Base-by-base conservation (phyloP, 2,329 filamentous ascomycete species). In the Epichloe glyceriae region DNA sequence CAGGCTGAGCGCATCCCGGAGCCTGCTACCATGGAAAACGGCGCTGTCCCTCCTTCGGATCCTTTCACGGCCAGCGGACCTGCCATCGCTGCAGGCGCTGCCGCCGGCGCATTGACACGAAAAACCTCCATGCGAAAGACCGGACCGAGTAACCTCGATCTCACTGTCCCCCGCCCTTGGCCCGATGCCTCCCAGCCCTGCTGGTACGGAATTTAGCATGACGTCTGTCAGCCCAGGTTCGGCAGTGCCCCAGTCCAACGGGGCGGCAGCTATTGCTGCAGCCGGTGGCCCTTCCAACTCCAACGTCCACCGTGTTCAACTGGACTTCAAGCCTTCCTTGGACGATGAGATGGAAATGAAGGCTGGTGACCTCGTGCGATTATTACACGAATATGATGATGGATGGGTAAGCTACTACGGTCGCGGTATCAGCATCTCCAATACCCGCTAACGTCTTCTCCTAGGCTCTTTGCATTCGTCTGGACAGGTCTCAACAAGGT, bases 311-410 rank as follows among this genome's bases (percentile, higher is more conserved):
- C 88, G 93, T 55, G 88, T 97, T 35, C 88, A 96, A 66, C 80
- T 97, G 58, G 90, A 96, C 67, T 98, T 97, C 68, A 85, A 82
- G 65, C 90, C 93, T 26, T 91, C 86, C 3, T 84, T 97, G 76
- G 85, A 88, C 5, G 93, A 98, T 63, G 93, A 98, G 69, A 74
- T 98, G 62, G 86, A 82, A 55, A 76, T 98, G 43, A 78, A 74
- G 55, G 80, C 84, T 52, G 93, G 93, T 49, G 83, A 94, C 55
- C 75, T 98, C 46, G 88, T 97, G 47, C 80, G 91, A 56, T 73
- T 98, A 56, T 74, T 97, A 49, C 91, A 97, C 63, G 90, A 95
- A 69, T 98, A 97, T 61, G 93, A 98, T 64, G 93, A 98, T 69
- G 93, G 93, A 61, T 98, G 93, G 93, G 87, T 91, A 78, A 78